Percentiles rank a stretch among this genome's conserved stretches.
Evolutionary conservation across 805 yeast species (phyloP).

Genomic region (Candida koratica): DNA sequence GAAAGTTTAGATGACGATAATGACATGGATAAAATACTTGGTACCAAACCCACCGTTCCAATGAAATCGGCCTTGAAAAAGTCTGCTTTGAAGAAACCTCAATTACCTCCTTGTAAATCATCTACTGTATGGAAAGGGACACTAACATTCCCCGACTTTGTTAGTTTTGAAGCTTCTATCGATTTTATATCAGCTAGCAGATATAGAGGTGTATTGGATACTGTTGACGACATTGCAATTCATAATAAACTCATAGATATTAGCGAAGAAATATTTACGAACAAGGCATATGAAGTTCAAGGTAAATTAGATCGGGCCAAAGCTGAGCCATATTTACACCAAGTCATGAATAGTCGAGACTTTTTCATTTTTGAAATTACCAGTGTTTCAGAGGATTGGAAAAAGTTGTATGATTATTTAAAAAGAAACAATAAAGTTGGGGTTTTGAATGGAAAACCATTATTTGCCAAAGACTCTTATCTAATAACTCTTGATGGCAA

Average conservation of each 20-base stretch:
- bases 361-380: constrained; percentile 47
- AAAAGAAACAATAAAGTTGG: constrained; percentile 49
- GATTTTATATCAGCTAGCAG: constrained; percentile 36
- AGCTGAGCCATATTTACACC: constrained; percentile 56
- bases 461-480: constrained; percentile 61
- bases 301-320: constrained; percentile 56
- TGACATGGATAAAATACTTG: constrained; percentile 31
- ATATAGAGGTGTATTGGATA: constrained; percentile 17
- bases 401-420: constrained; percentile 43
- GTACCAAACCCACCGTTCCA: constrained; percentile 9
- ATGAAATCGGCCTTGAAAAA: constrained; percentile 18
- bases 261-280: constrained; percentile 27
- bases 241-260: constrained; percentile 25
- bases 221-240: constrained; percentile 17
- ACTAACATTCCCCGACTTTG: constrained; percentile 47
- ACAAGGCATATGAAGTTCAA: constrained; percentile 42
- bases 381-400: constrained; percentile 21
- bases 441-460: constrained; percentile 49
- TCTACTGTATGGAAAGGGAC: constrained; percentile 45
- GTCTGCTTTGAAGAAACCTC: constrained; percentile 8
- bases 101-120: constrained; percentile 1
- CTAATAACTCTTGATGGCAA: constrained; percentile 35
- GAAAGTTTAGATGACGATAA: constrained; percentile 26
- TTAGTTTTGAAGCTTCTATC: constrained; percentile 37
- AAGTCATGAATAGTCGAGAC: constrained; percentile 47